Conservation (phyloP, 2,329 filamentous ascomycete genomes). For the Ophiostoma sp. region DNA sequence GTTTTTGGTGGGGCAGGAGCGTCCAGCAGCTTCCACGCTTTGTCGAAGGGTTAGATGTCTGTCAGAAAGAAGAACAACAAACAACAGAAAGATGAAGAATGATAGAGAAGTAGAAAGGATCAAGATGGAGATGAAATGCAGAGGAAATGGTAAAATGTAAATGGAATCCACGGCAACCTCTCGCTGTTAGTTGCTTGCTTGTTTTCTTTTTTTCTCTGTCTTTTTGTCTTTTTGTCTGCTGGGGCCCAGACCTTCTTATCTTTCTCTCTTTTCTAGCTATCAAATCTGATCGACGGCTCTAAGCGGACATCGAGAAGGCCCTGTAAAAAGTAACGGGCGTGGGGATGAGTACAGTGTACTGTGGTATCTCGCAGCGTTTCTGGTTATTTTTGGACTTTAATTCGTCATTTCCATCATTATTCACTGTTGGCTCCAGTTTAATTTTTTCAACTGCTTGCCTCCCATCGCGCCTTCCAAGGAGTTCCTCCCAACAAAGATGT, state of each 20-base stretch:
- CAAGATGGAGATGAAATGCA: not conserved
- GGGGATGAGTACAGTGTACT: not conserved
- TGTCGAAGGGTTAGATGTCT: not conserved
- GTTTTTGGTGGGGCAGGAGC: not conserved
- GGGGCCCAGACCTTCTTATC: constrained; percentile 15
- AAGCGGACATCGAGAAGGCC: not conserved
- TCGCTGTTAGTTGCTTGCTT: not conserved
- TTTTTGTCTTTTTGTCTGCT: not conserved
- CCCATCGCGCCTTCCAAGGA: not conserved
- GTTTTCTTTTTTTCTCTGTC: not conserved
- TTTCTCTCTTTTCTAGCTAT: not conserved
- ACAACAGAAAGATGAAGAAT: not conserved
- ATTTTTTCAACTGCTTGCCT: not conserved
- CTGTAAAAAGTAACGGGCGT: not conserved
- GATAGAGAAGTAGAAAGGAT: not conserved
- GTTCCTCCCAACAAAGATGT: constrained; percentile 6
- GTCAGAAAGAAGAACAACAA: not conserved
- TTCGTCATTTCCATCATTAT: not conserved
- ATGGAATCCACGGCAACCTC: constrained; percentile 15
- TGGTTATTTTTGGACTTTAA: not conserved
- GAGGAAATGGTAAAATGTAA: not conserved
- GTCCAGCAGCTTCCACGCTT: constrained; percentile 9
- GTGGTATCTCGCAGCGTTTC: not conserved
- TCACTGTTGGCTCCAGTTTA: not conserved
- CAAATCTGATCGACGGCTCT: not conserved